Base-by-base conservation (phyloP, 1,139 yeast genomes). In the Kluyveromyces sp. region DNA sequence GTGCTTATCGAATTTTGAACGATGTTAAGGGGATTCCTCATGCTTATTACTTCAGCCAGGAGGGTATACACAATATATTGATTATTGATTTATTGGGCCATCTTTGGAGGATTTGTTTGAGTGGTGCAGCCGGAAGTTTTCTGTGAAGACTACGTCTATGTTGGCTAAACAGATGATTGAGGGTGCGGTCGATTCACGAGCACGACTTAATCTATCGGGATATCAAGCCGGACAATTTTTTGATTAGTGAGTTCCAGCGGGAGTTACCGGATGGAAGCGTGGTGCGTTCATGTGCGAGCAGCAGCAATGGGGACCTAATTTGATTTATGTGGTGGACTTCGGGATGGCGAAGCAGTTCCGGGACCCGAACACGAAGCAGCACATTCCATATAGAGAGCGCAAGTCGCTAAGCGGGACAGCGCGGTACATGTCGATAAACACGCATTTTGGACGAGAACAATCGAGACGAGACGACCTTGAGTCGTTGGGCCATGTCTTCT, bases 281-380 rank as follows among this genome's bases (percentile, higher is more conserved):
- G 7, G 46, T 50, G 31, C 59, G 56, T 41, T 49, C 51, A 32
- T 53, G 60, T 30, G 58, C 64, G 1, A 45, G 48, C 8, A 55
- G 59, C 8, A 61, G 65, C 3, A 39, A 52, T 34, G 58, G 57
- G 3, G 64, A 63, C 45, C 65, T 4, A 68, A 68, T 48, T 57
- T 63, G 41, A 83, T 83, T 45, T 86, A 82, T 60, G 67, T 83
- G 61, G 85, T 84, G 48, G 94, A 84, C 65, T 92, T 89, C 65
- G 98, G 98, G 54, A 90, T 92, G 97, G 97, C 97, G 40, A 92
- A 92, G 69, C 96, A 89, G 64, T 92, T 87, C 68, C 77, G 97
- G 60, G 97, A 92, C 66, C 97, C 97, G 47, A 79, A 88, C 66
- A 87, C 97, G 4, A 86, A 88, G 64, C 92, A 83, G 64, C 98